Base-by-base conservation (phyloP, 176 grass and related monocot species). In the Stipa capillata region DNA sequence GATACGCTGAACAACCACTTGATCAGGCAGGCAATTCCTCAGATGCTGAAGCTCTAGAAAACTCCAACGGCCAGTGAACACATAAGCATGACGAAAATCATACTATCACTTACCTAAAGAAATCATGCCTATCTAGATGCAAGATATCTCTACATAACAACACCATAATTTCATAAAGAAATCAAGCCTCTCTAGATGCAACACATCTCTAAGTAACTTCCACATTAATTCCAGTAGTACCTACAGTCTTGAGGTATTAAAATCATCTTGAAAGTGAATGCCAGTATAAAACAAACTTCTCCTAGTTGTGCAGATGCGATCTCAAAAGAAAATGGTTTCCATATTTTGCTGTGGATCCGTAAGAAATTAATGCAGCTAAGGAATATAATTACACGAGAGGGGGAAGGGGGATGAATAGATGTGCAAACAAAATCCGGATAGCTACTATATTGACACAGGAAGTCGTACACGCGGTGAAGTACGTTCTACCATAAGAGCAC, bases 1-100 rank as follows among this genome's bases (percentile, higher is more conserved):
- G n/a, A 99, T 89, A 44, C 96, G 86, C 60, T 95, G 96, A 53
- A 99, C 92, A 43, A 24, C 85, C 7, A 94, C 91, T 78, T 91
- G 62, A 76, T 97, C 91, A 88, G 89, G 91, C 31, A 94, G 78
- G 79, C 87, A 92, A 41, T 94, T 92, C 85, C 94, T 81, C 29
- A 91, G 69, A 87, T 97, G 94, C 62, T 94, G 87, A 49, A 97
- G 87, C 76, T 94, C 91, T 97, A 51, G 42, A 78, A 82, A 81
- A 85, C 44, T 75, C 29, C 70, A 87, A 69, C 28, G 31, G 34
- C 49, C 13, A 87, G 32, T 8, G 2, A 57, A 31, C 7, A 23
- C 29, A 14, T 15, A 56, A 66, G n/a, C 29, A 58, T 50, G 9
- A 29, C 1, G 11, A 28, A 14, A 28, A 58, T 29, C 6, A 61